Evolutionary conservation across 257 asterid genomes (phyloP), one percentile per base, ranked within the genome.

Genomic region (Lycium ferocissimum): DNA sequence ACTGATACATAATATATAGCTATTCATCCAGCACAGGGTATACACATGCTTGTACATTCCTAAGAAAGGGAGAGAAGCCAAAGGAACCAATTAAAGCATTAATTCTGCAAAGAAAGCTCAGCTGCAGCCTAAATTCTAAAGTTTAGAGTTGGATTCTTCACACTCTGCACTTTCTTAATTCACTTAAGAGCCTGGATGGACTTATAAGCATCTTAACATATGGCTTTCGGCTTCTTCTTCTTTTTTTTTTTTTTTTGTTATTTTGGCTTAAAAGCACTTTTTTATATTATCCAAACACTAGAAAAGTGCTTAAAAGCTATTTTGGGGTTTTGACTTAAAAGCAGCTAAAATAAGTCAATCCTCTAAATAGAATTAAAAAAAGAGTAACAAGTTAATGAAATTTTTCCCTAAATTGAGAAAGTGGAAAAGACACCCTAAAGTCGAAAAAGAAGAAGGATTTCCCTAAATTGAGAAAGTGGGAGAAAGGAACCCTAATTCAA

Each of bases 401-500:
- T 7, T 49, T 47, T 49, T 75, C 81, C 81, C 81, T 20, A 75
- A 49, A 75, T 75, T 75, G 20, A 75, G 81, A 0, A 49, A 49
- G 20, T 75, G 43, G 13, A 33, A 22, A 49, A 22, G 40, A 20
- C 40, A 49, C 47, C 14, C n/a, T 45, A 11, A n/a, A 59, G 14
- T 75, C 62, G 3, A 75, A 12, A 75, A 49, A n/a, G n/a, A n/a
- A n/a, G n/a, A n/a, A n/a, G n/a, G n/a, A n/a, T n/a, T n/a, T n/a
- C n/a, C n/a, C n/a, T n/a, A n/a, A n/a, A n/a, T n/a, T n/a, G n/a
- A n/a, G n/a, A 79, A 49, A 20, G 12, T 6, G 47, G 5, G 33
- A 14, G 40, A 37, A 71, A 37, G 54, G 56, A 88, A 88, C 92
- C 92, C 92, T 89, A 88, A 86, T 85, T 88, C 54, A 79, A 75